phyloP scores from a whole-genome alignment of 176 grass and related monocot genomes.

The Tillandsia leiboldiana region DNA sequence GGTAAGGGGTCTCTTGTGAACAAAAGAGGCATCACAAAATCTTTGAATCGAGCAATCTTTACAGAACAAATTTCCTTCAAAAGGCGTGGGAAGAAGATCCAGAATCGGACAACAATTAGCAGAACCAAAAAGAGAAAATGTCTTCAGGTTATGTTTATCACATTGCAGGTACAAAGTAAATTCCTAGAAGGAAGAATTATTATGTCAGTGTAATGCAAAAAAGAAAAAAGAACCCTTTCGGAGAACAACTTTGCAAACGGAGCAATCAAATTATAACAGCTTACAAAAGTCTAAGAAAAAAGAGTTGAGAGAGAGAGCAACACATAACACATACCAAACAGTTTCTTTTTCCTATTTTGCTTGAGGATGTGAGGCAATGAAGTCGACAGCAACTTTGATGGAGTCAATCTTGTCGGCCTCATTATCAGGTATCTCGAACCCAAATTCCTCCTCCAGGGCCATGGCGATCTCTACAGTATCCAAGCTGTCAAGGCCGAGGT shows the following conservation, averaged over 20 bases:
- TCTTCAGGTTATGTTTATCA: too few species aligned
- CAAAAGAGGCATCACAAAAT: too few species aligned
- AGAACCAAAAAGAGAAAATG: too few species aligned
- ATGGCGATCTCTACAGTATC: slow-evolving; percentile 28
- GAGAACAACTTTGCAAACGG: not conserved
- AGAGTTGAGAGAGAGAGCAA: not conserved
- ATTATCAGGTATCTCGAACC: slow-evolving; percentile 28
- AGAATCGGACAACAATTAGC: too few species aligned
- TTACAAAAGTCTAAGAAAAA: not conserved
- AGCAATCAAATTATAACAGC: not conserved
- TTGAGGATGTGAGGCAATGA: slow-evolving; percentile 23
- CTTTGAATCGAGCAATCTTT: too few species aligned
- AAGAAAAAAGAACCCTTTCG: too few species aligned
- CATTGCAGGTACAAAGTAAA: too few species aligned
- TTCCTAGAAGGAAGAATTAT: too few species aligned
- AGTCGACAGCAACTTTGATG: slow-evolving; percentile 23
- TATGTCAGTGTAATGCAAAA: too few species aligned
- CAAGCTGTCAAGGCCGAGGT: slow-evolving; percentile 29
- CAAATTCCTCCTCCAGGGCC: slow-evolving; percentile 30
- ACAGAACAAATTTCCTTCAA: too few species aligned
- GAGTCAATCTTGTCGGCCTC: slow-evolving; percentile 31
- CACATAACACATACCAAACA: not conserved
- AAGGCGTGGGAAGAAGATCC: too few species aligned
- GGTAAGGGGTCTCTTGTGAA: too few species aligned
- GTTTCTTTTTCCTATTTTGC: not conserved